phyloP scores from a whole-genome alignment of 768 basidiomycete genomes.

The Candolleomyces efflorescens region DNA sequence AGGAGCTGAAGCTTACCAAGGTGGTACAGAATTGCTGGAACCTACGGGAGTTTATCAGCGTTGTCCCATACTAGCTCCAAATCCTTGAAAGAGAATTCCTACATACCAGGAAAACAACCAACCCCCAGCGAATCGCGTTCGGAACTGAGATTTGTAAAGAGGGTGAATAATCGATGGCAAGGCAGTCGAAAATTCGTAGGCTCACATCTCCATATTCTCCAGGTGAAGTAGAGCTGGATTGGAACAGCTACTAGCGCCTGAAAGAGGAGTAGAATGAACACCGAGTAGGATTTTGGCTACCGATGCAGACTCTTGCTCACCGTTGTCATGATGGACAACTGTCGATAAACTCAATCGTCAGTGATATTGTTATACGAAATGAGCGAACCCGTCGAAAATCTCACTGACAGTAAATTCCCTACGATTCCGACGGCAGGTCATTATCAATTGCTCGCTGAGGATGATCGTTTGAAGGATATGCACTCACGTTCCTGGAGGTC shows the following conservation, averaged over 20 bases:
- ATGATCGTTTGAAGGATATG: background rate
- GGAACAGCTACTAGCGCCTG: background rate
- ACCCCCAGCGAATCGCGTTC: too few species aligned
- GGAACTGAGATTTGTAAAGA: too few species aligned
- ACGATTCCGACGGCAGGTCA: background rate
- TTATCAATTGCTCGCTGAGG: background rate
- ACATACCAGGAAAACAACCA: too few species aligned
- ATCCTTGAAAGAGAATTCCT: too few species aligned
- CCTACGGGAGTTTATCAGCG: too few species aligned
- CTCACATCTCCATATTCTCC: background rate
- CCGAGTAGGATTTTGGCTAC: background rate
- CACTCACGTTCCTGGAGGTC: background rate
- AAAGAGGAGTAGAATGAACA: background rate
- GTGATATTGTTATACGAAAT: background rate
- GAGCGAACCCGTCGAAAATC: background rate
- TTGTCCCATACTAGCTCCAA: too few species aligned
- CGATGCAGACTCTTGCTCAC: too few species aligned
- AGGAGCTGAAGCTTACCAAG: too few species aligned
- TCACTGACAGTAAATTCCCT: background rate
- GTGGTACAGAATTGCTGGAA: too few species aligned
- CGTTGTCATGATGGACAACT: too few species aligned
- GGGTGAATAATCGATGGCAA: background rate
- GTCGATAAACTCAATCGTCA: too few species aligned
- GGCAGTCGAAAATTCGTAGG: background rate
- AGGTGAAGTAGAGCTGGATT: background rate